Conservation (phyloP, 2,329 filamentous ascomycete genomes). For the Xylaria hypoxylon region DNA sequence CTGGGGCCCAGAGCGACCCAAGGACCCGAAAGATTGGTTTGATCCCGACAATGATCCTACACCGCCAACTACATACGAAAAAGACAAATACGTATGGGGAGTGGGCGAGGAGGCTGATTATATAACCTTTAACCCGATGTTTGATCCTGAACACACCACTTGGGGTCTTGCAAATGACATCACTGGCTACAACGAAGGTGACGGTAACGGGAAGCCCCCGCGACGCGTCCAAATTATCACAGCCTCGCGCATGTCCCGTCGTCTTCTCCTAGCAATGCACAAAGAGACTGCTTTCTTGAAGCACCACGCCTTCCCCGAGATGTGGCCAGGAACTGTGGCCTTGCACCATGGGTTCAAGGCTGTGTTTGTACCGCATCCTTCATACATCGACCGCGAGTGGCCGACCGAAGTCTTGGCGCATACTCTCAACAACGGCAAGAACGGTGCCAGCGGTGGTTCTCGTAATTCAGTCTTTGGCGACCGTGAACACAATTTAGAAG, state of each 20-base stretch:
- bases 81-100: constrained; percentile 87
- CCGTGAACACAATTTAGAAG: constrained; percentile 87
- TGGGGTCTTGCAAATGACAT: constrained; percentile 88
- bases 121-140: constrained; percentile 91
- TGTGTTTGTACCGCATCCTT: constrained; percentile 74
- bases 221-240: constrained; percentile 91
- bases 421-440: constrained; percentile 82
- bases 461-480: constrained; percentile 82
- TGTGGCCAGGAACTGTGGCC: constrained; percentile 91
- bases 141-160: constrained; percentile 86
- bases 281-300: constrained; percentile 85
- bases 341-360: constrained; percentile 73
- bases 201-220: constrained; percentile 70
- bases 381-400: constrained; percentile 90
- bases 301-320: constrained; percentile 93
- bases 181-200: constrained; percentile 80
- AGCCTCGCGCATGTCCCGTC: constrained; percentile 82
- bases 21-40: constrained; percentile 76
- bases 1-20: constrained; percentile 85
- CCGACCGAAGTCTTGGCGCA: constrained; percentile 80
- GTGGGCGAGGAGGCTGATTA: constrained; percentile 91
- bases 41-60: constrained; percentile 77
- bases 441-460: constrained; percentile 79
- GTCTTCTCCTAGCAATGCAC: constrained; percentile 88
- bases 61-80: constrained; percentile 78